A percentile compares a stretch with the other conserved stretches of the same genome.
These are phyloP conservation scores for Plasmodium vivax DNA, from an alignment of 169 alveolate genomes.

Conservation along the genomic window DNA sequence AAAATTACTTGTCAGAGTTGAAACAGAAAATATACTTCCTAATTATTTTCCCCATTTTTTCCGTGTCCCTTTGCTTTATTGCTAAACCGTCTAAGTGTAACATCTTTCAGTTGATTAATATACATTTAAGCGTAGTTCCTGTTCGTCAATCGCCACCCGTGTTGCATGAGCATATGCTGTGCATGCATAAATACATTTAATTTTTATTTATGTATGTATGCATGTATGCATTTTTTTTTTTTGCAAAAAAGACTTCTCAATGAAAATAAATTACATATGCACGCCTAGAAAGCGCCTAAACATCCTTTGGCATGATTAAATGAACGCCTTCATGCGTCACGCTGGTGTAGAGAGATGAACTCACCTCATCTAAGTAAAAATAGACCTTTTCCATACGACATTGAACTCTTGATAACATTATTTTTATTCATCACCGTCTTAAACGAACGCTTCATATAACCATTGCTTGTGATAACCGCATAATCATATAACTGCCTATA, in stretches of 20 bases:
- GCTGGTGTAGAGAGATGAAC: background rate
- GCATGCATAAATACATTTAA: background rate
- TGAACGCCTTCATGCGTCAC: background rate
- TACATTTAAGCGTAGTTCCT: background rate
- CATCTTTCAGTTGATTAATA: background rate
- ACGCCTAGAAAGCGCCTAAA: background rate
- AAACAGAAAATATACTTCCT: background rate
- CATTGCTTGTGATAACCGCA: background rate
- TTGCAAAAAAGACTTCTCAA: background rate
- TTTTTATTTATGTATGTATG: background rate
- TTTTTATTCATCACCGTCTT: background rate
- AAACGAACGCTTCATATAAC: background rate
- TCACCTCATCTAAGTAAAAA: background rate
- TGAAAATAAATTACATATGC: background rate
- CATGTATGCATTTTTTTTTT: too few relatives aligned
- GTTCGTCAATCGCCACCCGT: background rate
- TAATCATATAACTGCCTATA: background rate
- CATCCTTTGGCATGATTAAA: background rate
- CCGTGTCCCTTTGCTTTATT: background rate
- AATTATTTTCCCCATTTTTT: background rate
- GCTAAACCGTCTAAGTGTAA: background rate
- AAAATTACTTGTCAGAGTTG: background rate
- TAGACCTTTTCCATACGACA: background rate
- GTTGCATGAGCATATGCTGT: background rate
- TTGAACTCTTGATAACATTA: background rate